These are phyloP conservation scores for Vitis amurensis DNA, from an alignment of 164 flowering plant genomes.

Conservation along the genomic window DNA sequence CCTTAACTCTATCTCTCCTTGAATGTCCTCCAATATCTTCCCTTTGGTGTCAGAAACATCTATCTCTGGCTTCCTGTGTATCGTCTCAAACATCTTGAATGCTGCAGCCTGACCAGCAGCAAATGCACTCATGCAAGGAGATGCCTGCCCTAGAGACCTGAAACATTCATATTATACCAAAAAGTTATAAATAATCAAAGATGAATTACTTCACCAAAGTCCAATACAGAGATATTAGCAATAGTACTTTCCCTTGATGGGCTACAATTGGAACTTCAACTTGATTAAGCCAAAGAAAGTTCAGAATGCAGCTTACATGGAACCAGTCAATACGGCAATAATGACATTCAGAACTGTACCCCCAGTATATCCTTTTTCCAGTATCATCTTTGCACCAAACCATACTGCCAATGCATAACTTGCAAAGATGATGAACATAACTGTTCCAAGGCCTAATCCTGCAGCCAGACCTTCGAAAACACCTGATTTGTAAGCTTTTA, in stretches of 20 bases:
- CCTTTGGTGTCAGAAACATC: constrained; percentile 51
- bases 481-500: constrained; percentile 36
- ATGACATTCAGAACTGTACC: constrained; percentile 46
- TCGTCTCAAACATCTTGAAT: constrained; percentile 60
- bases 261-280: too few species aligned
- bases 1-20: constrained; percentile 50
- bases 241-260: background rate
- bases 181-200: background rate
- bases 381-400: constrained; percentile 49
- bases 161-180: background rate
- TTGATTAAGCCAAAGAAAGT: background rate
- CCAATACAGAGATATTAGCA: background rate
- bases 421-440: constrained; percentile 25
- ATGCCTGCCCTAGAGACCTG: constrained; percentile 62
- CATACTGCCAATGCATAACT: constrained; percentile 50
- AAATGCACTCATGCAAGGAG: constrained; percentile 55
- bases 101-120: constrained; percentile 65
- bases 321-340: constrained; percentile 48
- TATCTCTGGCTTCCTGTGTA: constrained; percentile 49
- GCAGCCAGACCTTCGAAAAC: constrained; percentile 38
- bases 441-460: constrained; percentile 38
- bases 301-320: constrained; percentile 36
- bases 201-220: background rate
- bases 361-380: constrained; percentile 38
- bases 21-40: constrained; percentile 36